A percentile compares a stretch with the other conserved stretches of the same genome.
phyloP scores from a whole-genome alignment of 2,329 filamentous ascomycete genomes.

The Xylaria sp. region DNA sequence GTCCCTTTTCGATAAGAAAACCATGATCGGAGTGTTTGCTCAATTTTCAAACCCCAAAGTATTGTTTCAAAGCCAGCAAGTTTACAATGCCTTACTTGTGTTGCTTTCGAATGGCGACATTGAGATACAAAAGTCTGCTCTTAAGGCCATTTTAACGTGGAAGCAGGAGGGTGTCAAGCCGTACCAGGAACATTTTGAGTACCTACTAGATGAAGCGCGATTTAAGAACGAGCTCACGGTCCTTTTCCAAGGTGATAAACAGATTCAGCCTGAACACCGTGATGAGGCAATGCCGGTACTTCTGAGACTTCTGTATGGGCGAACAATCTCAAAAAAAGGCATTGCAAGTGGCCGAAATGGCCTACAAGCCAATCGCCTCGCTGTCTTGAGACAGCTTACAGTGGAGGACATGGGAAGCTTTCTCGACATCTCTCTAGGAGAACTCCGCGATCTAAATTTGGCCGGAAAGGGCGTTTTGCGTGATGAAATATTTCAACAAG shows the following conservation, averaged over 20 bases:
- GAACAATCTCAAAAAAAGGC: conserved; percentile 84
- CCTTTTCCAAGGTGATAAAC: conserved; percentile 80
- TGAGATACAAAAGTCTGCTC: conserved; percentile 85
- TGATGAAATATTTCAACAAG: conserved; percentile 65
- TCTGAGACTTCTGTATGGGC: conserved; percentile 87
- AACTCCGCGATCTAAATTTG: conserved; percentile 70
- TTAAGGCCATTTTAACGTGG: conserved; percentile 90
- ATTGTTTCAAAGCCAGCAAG: conserved; percentile 79
- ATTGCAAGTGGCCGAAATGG: conserved; percentile 81
- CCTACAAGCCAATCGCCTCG: conserved; percentile 82
- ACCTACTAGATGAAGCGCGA: conserved; percentile 87
- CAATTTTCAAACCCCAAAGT: conserved; percentile 89
- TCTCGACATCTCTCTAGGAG: conserved; percentile 81
- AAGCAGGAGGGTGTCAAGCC: conserved; percentile 79
- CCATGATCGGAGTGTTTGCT: conserved; percentile 82
- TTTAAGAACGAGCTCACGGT: conserved; percentile 95
- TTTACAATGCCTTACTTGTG: conserved; percentile 78
- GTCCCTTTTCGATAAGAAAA: conserved; percentile 84
- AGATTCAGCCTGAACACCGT: conserved; percentile 79
- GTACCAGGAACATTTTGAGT: conserved; percentile 87
- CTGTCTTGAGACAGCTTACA: conserved; percentile 81
- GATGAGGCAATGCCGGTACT: conserved; percentile 83
- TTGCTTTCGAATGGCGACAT: conserved; percentile 88
- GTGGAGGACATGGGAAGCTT: conserved; percentile 82
- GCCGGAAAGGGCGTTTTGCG: conserved; percentile 62